Evolutionary conservation across 495 filamentous ascomycete genomes (phyloP).

Genomic region (Daldinia childiae): DNA sequence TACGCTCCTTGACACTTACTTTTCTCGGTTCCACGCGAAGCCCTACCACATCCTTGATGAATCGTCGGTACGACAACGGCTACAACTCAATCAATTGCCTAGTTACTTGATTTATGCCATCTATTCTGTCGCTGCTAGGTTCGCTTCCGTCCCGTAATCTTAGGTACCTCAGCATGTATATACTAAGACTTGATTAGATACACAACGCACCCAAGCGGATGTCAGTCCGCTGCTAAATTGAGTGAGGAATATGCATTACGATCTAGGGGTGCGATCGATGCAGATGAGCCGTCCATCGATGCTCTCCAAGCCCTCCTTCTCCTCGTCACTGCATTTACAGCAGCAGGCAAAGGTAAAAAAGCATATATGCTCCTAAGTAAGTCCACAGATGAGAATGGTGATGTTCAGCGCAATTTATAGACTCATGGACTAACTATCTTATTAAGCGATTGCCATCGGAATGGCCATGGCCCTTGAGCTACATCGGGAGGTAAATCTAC

Average conservation of each 20-base stretch:
- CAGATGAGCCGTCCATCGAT: slow-evolving; percentile 81
- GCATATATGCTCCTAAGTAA: slow-evolving; percentile 85
- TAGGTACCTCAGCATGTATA: neutral
- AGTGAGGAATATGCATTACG: slow-evolving; percentile 74
- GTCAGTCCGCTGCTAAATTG: slow-evolving; percentile 65
- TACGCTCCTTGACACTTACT: slow-evolving; percentile 77
- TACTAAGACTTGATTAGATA: slow-evolving; percentile 60
- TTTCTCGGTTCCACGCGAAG: slow-evolving; percentile 77
- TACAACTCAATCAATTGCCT: slow-evolving; percentile 73
- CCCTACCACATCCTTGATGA: slow-evolving; percentile 84
- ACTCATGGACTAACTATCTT: slow-evolving; percentile 6
- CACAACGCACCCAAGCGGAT: slow-evolving; percentile 66
- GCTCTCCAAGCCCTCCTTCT: slow-evolving; percentile 77
- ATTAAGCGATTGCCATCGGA: slow-evolving; percentile 74
- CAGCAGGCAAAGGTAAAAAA: slow-evolving; percentile 81
- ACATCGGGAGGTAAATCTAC: slow-evolving; percentile 72
- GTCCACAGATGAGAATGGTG: slow-evolving; percentile 27
- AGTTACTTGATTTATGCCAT: slow-evolving; percentile 72
- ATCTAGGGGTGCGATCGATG: slow-evolving; percentile 73
- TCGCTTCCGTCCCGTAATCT: slow-evolving; percentile 39
- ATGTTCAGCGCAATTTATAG: neutral
- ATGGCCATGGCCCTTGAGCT: slow-evolving; percentile 83
- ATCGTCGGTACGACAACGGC: slow-evolving; percentile 69
- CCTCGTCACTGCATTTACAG: slow-evolving; percentile 78
- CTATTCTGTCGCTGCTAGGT: slow-evolving; percentile 76